These are phyloP conservation scores for Apiospora rasikravindrae DNA, from an alignment of 2,329 filamentous ascomycete species.

Conservation along the genomic window DNA sequence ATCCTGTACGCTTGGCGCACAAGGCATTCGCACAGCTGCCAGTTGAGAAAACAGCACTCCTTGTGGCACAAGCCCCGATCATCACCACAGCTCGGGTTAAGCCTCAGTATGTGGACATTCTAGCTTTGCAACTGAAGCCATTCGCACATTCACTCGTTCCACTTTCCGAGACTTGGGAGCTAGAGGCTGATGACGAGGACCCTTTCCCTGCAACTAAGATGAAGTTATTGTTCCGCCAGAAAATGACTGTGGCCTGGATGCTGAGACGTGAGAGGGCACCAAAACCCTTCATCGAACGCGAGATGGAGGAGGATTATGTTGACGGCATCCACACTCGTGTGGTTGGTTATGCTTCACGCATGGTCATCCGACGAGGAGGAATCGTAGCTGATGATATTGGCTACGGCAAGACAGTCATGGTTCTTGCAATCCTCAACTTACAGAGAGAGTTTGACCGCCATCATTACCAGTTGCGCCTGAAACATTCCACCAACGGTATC, in stretches of 20 bases:
- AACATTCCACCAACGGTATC: conserved; percentile 18
- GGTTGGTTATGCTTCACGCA: conserved; percentile 36
- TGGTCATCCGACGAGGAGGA: conserved; percentile 41
- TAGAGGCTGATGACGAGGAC: background rate
- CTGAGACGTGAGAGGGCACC: conserved; percentile 31
- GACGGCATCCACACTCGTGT: conserved; percentile 41
- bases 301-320: conserved; percentile 45
- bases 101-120: conserved; percentile 9
- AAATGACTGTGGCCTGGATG: conserved; percentile 40
- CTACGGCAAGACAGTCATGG: conserved; percentile 51
- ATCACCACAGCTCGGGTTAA: conserved; percentile 15
- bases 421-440: conserved; percentile 43
- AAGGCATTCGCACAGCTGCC: conserved; percentile 19
- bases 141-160: conserved; percentile 19
- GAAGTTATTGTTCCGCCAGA: conserved; percentile 31
- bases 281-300: conserved; percentile 40
- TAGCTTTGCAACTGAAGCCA: conserved; percentile 7
- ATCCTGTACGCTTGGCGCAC: conserved; percentile 22
- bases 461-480: conserved; percentile 29
- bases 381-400: conserved; percentile 51
- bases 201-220: conserved; percentile 19
- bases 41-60: background rate
- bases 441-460: conserved; percentile 31
- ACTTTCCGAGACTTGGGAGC: background rate
- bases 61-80: background rate